These are phyloP conservation scores for Crithidia expoeki DNA, from an alignment of 208 protist species.

Conservation along the genomic window DNA sequence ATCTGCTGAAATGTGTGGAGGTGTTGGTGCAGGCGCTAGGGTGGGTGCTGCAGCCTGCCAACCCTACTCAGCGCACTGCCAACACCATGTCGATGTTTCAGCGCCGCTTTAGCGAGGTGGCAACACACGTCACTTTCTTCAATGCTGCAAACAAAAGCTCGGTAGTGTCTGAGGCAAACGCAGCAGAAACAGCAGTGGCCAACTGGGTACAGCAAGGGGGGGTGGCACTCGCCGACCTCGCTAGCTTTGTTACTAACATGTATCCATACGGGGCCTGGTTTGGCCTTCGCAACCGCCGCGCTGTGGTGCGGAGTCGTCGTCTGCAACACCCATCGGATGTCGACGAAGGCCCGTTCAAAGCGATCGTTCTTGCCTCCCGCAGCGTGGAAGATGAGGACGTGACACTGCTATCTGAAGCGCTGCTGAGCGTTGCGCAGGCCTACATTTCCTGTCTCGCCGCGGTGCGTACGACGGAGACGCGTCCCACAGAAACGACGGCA, in stretches of 20 bases:
- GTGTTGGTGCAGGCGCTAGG: slow-evolving; percentile 18
- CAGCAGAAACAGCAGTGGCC: not conserved
- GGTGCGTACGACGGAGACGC: slow-evolving; percentile 21
- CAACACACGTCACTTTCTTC: slow-evolving; percentile 4
- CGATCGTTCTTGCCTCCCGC: slow-evolving; percentile 23
- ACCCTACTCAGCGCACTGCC: not conserved
- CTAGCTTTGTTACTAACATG: slow-evolving; percentile 10
- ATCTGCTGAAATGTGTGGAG: slow-evolving; percentile 7
- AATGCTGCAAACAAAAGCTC: too few relatives aligned
- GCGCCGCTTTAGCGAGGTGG: not conserved
- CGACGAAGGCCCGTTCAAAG: slow-evolving; percentile 21
- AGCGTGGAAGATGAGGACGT: slow-evolving; percentile 27
- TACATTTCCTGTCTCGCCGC: slow-evolving; percentile 29
- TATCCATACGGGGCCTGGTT: slow-evolving; percentile 33
- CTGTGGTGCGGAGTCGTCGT: slow-evolving; percentile 25
- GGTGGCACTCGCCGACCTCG: slow-evolving; percentile 4
- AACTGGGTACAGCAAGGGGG: slow-evolving; percentile 14
- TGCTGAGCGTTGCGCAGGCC: slow-evolving; percentile 30
- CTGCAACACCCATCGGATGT: slow-evolving; percentile 33
- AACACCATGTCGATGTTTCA: slow-evolving; percentile 10
- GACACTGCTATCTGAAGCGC: slow-evolving; percentile 13
- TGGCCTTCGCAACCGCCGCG: slow-evolving; percentile 23
- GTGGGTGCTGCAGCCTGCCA: slow-evolving; percentile 24
- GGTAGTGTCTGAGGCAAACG: too few relatives aligned
- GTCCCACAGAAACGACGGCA: slow-evolving; percentile 9